Percentiles rank a stretch among this genome's conserved stretches.
Conservation (phyloP, 1,139 yeast genomes). For the Arxiozyma bovina region DNA sequence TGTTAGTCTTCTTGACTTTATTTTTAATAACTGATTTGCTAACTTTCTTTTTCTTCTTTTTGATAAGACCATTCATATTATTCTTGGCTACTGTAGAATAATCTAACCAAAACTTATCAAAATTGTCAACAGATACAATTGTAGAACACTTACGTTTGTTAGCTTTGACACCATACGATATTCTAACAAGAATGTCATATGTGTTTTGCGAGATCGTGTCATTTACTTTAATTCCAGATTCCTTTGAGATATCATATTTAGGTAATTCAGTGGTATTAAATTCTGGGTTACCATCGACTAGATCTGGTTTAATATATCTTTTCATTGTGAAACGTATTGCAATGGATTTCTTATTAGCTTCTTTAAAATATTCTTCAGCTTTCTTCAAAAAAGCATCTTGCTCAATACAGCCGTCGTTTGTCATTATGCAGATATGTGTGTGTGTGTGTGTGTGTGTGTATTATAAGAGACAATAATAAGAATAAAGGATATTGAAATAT, state of each 20-base stretch:
- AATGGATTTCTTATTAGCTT: constrained; percentile 23
- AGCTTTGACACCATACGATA: constrained; percentile 47
- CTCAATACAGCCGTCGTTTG: constrained; percentile 10
- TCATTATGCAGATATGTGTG: not conserved
- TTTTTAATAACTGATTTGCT: not conserved
- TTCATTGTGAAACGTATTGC: constrained; percentile 25
- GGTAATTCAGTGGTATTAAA: constrained; percentile 21
- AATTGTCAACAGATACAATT: constrained; percentile 45
- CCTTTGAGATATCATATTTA: constrained; percentile 24
- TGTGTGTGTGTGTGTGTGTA: not conserved
- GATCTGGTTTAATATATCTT: constrained; percentile 22
- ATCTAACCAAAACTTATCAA: constrained; percentile 62
- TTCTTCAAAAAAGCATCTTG: constrained; percentile 20
- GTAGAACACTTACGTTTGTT: constrained; percentile 54
- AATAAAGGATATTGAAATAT: too few relatives aligned
- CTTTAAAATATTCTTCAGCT: constrained; percentile 19
- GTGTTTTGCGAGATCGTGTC: constrained; percentile 13
- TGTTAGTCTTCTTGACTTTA: not conserved
- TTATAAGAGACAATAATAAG: not conserved
- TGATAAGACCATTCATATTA: constrained; percentile 52
- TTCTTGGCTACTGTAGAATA: constrained; percentile 56
- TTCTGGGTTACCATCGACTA: constrained; percentile 25
- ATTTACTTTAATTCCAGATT: constrained; percentile 13
- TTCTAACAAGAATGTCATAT: constrained; percentile 47
- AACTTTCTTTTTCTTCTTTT: constrained; percentile 53